Evolutionary conservation across 306 rosid species (phyloP).

Genomic region (Vigna mungo): DNA sequence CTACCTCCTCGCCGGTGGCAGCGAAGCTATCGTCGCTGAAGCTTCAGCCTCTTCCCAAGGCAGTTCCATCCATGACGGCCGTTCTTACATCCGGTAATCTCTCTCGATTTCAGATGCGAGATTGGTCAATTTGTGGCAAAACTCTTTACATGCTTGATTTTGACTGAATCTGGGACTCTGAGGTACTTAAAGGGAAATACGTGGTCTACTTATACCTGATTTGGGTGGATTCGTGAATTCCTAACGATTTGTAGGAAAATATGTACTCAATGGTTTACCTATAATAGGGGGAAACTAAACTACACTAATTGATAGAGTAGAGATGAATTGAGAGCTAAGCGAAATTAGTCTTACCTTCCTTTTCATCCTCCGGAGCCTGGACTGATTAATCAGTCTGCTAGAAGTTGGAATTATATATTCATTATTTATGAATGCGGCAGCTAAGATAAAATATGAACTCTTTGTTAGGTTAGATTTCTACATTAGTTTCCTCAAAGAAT

Average conservation of each 20-base stretch:
- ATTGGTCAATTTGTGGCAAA: not conserved
- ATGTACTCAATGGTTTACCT: not conserved
- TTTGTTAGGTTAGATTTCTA: slow-evolving; percentile 21
- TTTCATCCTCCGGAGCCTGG: slow-evolving; percentile 7
- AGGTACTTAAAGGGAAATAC: slow-evolving; percentile 6
- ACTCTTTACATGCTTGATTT: slow-evolving; percentile 20
- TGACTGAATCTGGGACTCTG: not conserved
- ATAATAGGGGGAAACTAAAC: not conserved
- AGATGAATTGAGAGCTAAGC: not conserved
- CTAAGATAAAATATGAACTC: not conserved
- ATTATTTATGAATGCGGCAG: slow-evolving; percentile 11
- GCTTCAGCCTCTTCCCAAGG: slow-evolving; percentile 12
- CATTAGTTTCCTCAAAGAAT: not conserved
- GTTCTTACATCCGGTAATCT: slow-evolving; percentile 73
- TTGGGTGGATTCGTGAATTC: slow-evolving; percentile 19
- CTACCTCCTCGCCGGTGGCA: slow-evolving; percentile 93
- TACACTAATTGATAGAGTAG: not conserved
- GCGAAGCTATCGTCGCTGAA: slow-evolving; percentile 82
- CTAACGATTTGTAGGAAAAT: not conserved
- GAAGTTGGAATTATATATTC: slow-evolving; percentile 23
- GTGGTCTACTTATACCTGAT: slow-evolving; percentile 14
- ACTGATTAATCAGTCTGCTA: not conserved
- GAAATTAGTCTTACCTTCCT: not conserved
- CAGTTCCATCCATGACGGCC: slow-evolving; percentile 54
- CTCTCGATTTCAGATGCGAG: slow-evolving; percentile 20